Evolutionary conservation across 179 eudicot species (phyloP).

Genomic region (Vitellaria paradoxa): DNA sequence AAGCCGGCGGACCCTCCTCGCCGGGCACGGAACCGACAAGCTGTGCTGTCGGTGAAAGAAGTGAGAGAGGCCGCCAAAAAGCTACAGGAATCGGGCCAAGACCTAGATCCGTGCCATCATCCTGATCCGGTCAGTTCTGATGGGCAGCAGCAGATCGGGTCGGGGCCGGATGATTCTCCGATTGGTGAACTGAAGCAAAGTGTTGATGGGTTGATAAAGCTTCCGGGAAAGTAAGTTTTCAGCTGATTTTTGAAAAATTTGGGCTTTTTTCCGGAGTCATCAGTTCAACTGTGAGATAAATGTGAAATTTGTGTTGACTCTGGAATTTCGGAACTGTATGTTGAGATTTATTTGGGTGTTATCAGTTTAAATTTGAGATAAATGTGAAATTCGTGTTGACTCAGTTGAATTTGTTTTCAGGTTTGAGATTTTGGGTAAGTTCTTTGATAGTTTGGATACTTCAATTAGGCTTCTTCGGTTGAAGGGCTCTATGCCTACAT

Average conservation of each 20-base stretch:
- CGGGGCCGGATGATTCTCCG: not conserved
- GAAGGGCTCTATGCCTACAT: conserved; percentile 38
- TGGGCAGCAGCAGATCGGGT: not conserved
- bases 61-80: conserved; percentile 39
- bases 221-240: conserved; percentile 52
- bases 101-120: not conserved
- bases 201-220: conserved; percentile 16
- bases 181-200: conserved; percentile 14
- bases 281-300: no score
- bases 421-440: conserved; percentile 50
- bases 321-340: not conserved
- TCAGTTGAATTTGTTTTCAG: conserved; percentile 27
- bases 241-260: not conserved
- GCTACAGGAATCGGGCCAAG: conserved; percentile 30
- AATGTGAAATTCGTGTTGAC: not conserved
- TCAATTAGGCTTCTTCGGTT: conserved; percentile 49
- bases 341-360: not conserved
- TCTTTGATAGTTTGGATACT: conserved; percentile 57
- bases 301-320: no score
- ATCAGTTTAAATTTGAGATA: not conserved
- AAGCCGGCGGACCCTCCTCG: conserved; percentile 27
- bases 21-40: conserved; percentile 31
- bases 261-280: no score
- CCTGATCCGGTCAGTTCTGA: conserved; percentile 1
- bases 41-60: conserved; percentile 48